A percentile compares a stretch with the other conserved stretches of the same genome.
phyloP scores from a whole-genome alignment of 371 early-diverging fungal genomes.

The Mortierella sp. region DNA sequence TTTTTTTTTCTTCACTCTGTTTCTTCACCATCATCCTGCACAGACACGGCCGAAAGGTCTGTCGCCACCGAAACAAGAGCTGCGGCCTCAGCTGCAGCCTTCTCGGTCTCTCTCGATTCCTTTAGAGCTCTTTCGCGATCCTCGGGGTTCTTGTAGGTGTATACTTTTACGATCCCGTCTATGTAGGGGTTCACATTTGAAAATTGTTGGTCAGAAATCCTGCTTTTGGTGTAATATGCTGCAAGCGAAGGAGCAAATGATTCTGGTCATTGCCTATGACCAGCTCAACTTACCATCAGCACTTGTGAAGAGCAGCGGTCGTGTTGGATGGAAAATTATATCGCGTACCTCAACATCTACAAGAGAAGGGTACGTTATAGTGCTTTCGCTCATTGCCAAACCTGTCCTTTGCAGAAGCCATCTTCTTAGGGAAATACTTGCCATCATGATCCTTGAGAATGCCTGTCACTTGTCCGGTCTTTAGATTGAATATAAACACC shows the following conservation, averaged over 20 bases:
- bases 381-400: no score
- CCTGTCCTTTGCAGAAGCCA: no score
- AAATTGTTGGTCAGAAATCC: no score
- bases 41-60: conserved; percentile 46
- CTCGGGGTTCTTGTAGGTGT: conserved; percentile 49
- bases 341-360: conserved; percentile 89
- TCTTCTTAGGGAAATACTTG: conserved; percentile 31
- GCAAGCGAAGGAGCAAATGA: no score
- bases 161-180: conserved; percentile 58
- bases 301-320: conserved; percentile 81
- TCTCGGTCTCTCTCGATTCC: conserved; percentile 26
- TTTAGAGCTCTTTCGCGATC: conserved; percentile 30
- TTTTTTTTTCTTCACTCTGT: conserved; percentile 4
- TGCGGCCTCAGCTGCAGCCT: conserved; percentile 32
- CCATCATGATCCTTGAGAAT: conserved; percentile 85
- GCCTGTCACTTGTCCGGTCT: conserved; percentile 76
- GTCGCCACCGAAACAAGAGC: conserved; percentile 40
- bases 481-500: conserved; percentile 82
- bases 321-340: conserved; percentile 88
- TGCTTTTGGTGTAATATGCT: no score
- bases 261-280: no score
- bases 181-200: not conserved
- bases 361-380: no score
- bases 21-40: conserved; percentile 30
- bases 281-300: conserved; percentile 75